phyloP scores from a whole-genome alignment of 768 basidiomycete genomes.

The Russula griseocarnosa region DNA sequence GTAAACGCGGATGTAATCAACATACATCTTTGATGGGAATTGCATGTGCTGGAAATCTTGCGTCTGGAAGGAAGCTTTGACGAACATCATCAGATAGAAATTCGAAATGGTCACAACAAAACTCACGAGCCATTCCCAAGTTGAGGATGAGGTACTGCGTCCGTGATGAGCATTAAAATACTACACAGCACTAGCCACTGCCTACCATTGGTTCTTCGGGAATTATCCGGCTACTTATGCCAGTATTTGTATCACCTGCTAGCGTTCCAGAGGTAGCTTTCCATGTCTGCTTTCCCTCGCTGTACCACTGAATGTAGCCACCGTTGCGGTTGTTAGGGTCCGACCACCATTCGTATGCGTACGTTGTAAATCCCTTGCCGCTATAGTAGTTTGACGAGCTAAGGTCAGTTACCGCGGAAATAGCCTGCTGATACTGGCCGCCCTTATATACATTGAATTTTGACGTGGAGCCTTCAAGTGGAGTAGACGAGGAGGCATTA shows the following conservation, averaged over 20 bases:
- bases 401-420: slow-evolving; percentile 59
- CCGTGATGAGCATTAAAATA: slow-evolving; percentile 12
- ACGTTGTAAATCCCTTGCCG: slow-evolving; percentile 51
- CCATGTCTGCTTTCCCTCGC: slow-evolving; percentile 66
- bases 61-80: slow-evolving; percentile 59
- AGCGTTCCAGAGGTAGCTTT: slow-evolving; percentile 59
- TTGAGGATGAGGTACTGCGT: slow-evolving; percentile 81
- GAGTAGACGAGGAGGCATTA: slow-evolving; percentile 48
- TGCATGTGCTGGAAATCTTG: slow-evolving; percentile 65
- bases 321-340: slow-evolving; percentile 58
- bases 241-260: slow-evolving; percentile 55
- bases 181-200: slow-evolving; percentile 21
- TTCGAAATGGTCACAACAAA: slow-evolving; percentile 2
- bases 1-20: slow-evolving; percentile 90
- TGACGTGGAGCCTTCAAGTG: slow-evolving; percentile 52
- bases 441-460: slow-evolving; percentile 65
- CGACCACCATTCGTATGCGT: slow-evolving; percentile 79
- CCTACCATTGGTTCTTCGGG: slow-evolving; percentile 92
- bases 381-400: slow-evolving; percentile 58
- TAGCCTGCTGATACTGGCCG: slow-evolving; percentile 68
- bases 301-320: slow-evolving; percentile 86
- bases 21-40: slow-evolving; percentile 76
- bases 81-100: slow-evolving; percentile 1
- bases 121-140: slow-evolving; percentile 67
- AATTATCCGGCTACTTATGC: slow-evolving; percentile 63